Conservation (phyloP, 176 grass and related monocot genomes). For the Aegilops umbellulata region DNA sequence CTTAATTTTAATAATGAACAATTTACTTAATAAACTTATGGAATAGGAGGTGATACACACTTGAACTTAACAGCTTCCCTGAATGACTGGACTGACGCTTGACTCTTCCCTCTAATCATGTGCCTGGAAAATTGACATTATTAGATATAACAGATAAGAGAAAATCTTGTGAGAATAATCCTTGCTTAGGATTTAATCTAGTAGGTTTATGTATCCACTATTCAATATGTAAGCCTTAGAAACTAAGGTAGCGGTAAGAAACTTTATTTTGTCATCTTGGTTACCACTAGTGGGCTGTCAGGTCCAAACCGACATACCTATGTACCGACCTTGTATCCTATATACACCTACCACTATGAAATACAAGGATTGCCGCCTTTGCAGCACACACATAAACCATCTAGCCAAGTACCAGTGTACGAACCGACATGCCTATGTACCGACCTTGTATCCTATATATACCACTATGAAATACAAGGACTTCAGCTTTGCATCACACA, state of each 20-base stretch:
- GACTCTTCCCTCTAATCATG: conserved; percentile 87
- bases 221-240: not conserved
- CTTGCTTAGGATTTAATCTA: not conserved
- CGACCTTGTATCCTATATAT: not conserved
- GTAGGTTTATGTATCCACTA: not conserved
- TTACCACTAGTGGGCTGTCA: not conserved
- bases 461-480: not conserved
- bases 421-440: not conserved
- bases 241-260: not conserved
- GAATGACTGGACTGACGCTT: conserved; percentile 80
- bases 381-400: not conserved
- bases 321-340: not conserved
- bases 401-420: not conserved
- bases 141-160: not conserved
- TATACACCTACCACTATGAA: not conserved
- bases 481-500: no score
- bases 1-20: not conserved
- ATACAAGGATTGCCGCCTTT: not conserved
- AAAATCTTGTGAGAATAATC: not conserved
- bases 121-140: conserved; percentile 50
- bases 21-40: not conserved
- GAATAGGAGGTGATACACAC: conserved; percentile 40
- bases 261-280: not conserved
- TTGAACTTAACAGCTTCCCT: conserved; percentile 96
- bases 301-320: not conserved